Base-by-base conservation (phyloP, 2,329 filamentous ascomycete genomes). In the Dichotomopilus funicola region DNA sequence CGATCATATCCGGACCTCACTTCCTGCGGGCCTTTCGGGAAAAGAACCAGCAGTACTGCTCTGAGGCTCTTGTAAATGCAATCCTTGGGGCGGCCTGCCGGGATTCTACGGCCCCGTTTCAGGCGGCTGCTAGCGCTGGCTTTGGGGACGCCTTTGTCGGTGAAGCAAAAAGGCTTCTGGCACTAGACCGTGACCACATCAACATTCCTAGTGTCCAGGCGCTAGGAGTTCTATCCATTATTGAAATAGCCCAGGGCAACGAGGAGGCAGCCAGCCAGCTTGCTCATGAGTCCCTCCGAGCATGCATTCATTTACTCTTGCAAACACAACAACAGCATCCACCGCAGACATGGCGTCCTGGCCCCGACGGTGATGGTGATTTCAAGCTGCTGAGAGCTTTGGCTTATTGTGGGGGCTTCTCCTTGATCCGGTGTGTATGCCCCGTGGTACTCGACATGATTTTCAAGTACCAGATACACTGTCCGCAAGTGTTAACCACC, bases 191-290 rank as follows among this genome's bases (percentile, higher is more conserved):
- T 4, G 54, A 35, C 13, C 54, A 59, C 27, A 45, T 53, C 13
- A 59, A 51, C 44, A 49, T 65, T 4, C 58, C 63, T 1, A 59
- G 50, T 19, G 60, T 64, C 9, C 63, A 65, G 36, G 62, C 63
- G 5, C 45, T 63, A 7, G 60, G 55, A 1, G 48, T 65, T 6
- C 49, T 65, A 11, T 59, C 62, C 2, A 46, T 64, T 41, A 55
- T 55, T 2, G 63, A 65, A 44, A 58, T 62, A 13, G 49, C 53
- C 44, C 54, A 57, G 13, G 61, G 62, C 2, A 62, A 64, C 10
- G 62, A 61, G n/a, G 59, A 63, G 4, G 61, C 58, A n/a, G 62
- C 63, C 4, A 58, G 52, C 49, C 52, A 56, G n/a, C 55, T 63
- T 11, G 56, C 55, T 3, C 57, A 53, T 11, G 61, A 60, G 12